Conservation (phyloP, 2,329 filamentous ascomycete species). For the Drechslerella dactyloides region DNA sequence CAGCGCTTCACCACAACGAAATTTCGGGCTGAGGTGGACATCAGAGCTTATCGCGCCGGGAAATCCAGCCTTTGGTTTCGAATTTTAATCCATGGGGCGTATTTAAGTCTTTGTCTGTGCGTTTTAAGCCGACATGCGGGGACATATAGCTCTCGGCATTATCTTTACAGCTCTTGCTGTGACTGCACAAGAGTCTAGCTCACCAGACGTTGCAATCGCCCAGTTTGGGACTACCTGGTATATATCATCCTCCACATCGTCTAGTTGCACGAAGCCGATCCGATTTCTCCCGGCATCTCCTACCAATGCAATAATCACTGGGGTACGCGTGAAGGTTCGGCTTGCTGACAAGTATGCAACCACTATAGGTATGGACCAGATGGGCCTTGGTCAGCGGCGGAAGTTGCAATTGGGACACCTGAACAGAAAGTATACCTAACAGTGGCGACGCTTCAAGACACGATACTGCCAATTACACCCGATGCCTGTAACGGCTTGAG, state of each 20-base stretch:
- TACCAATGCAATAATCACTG: neutral
- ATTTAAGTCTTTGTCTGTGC: constrained; percentile 32
- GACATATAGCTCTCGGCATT: neutral
- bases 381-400: constrained; percentile 38
- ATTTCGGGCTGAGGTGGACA: no score
- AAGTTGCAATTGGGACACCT: constrained; percentile 41
- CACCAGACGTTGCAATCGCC: constrained; percentile 34
- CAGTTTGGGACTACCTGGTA: constrained; percentile 45
- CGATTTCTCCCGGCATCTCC: neutral
- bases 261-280: neutral
- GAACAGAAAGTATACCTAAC: constrained; percentile 46
- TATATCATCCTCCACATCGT: neutral
- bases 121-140: constrained; percentile 17
- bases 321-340: neutral
- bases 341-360: neutral
- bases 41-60: no score
- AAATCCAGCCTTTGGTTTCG: no score
- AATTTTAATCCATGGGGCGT: constrained; percentile 28
- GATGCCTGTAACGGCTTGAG: constrained; percentile 27
- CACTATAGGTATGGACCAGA: constrained; percentile 38
- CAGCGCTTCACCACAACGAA: no score
- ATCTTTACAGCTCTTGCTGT: constrained; percentile 17
- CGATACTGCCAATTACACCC: constrained; percentile 41
- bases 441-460: constrained; percentile 40
- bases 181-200: constrained; percentile 16